These are phyloP conservation scores for Corniculantispora saksenae DNA, from an alignment of 2,329 filamentous ascomycete species.

Conservation along the genomic window DNA sequence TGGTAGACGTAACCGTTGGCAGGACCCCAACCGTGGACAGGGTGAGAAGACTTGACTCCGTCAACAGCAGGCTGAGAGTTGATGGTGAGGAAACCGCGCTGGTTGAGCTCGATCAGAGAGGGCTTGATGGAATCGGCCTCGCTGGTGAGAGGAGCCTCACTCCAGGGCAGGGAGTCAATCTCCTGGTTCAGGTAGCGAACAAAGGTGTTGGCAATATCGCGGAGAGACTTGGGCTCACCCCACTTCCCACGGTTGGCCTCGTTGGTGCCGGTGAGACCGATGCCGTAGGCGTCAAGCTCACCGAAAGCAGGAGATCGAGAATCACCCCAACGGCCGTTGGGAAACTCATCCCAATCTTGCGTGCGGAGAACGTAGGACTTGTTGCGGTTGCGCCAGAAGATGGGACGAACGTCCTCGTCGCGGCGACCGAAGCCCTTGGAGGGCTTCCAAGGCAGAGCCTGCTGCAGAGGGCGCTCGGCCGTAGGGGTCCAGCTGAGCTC, in stretches of 20 bases:
- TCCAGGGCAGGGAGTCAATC: conserved; percentile 87
- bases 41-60: conserved; percentile 82
- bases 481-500: conserved; percentile 83
- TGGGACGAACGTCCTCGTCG: conserved; percentile 93
- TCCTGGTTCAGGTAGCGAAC: conserved; percentile 81
- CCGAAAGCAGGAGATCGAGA: conserved; percentile 94
- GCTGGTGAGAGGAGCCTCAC: conserved; percentile 79
- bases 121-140: conserved; percentile 79
- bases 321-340: conserved; percentile 98
- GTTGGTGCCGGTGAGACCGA: conserved; percentile 90
- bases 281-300: conserved; percentile 90
- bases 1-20: conserved; percentile 96
- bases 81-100: conserved; percentile 85
- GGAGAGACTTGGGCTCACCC: conserved; percentile 79
- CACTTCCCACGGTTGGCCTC: conserved; percentile 94
- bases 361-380: conserved; percentile 94
- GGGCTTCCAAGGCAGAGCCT: conserved; percentile 93
- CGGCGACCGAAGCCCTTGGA: conserved; percentile 86
- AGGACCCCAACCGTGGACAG: conserved; percentile 91
- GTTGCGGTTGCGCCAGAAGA: conserved; percentile 98
- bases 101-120: conserved; percentile 79
- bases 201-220: conserved; percentile 82
- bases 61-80: conserved; percentile 97
- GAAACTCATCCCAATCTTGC: conserved; percentile 98
- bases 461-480: conserved; percentile 75